Evolutionary conservation across 129 eudicot species (phyloP).

Genomic region (Helianthus tuberosus): DNA sequence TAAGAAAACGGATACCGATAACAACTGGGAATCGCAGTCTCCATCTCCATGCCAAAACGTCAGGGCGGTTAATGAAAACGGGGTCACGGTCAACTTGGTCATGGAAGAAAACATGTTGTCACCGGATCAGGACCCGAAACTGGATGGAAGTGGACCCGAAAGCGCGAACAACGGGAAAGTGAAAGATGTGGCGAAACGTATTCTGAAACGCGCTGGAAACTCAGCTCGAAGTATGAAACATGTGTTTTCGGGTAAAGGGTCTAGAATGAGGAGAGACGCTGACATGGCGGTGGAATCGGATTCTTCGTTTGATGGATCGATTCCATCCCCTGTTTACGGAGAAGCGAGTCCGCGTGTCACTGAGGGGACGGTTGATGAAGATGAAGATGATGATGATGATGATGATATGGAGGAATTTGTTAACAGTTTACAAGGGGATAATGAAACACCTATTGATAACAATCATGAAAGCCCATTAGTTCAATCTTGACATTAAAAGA

Average conservation of each 20-base stretch:
- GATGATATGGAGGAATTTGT: constrained; percentile 13
- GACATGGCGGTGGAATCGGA: constrained; percentile 46
- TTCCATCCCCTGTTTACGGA: constrained; percentile 41
- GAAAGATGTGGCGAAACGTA: constrained; percentile 62
- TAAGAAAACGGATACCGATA: constrained; percentile 23
- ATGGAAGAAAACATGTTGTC: constrained; percentile 48
- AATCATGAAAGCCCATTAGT: constrained; percentile 19
- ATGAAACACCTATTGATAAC: neutral
- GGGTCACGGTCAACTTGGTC: constrained; percentile 55
- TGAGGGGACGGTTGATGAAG: neutral
- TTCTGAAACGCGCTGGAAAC: constrained; percentile 68
- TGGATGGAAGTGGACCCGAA: constrained; percentile 42
- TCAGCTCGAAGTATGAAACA: constrained; percentile 63
- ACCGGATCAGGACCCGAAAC: constrained; percentile 29
- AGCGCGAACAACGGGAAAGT: constrained; percentile 43
- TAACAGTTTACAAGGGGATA: constrained; percentile 18
- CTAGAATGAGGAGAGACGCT: constrained; percentile 42
- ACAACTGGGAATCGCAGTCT: constrained; percentile 31
- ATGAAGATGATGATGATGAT: constrained; percentile 23
- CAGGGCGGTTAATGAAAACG: constrained; percentile 50
- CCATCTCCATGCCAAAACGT: constrained; percentile 64
- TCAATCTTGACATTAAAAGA: constrained; percentile 9
- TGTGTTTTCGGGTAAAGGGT: constrained; percentile 57
- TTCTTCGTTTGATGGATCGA: constrained; percentile 54
- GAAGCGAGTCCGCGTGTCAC: constrained; percentile 28